Percentiles rank a stretch among this genome's conserved stretches.
Evolutionary conservation across 23 red algal genomes (phyloP).

Genomic region (Rhodosorus marinus): DNA sequence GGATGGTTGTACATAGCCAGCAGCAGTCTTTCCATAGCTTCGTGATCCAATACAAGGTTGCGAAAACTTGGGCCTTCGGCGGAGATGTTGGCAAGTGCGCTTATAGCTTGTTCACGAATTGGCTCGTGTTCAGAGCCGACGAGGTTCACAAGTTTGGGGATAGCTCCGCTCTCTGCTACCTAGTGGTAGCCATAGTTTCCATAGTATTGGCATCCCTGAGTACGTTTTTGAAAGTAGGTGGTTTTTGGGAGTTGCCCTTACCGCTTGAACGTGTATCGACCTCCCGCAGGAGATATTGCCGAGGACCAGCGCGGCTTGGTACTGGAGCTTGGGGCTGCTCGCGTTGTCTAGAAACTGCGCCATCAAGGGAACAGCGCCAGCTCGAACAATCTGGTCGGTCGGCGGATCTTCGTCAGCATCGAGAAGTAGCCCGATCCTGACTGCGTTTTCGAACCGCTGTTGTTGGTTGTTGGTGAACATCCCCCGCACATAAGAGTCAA

Average conservation of each 20-base stretch:
- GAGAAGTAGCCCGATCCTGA: conserved; percentile 77
- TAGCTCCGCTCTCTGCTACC: conserved; percentile 66
- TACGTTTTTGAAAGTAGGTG: too few species aligned
- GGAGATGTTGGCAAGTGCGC: conserved; percentile 94
- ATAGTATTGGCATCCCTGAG: too few species aligned
- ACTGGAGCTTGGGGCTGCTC: conserved; percentile 65
- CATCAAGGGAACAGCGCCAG: conserved; percentile 60
- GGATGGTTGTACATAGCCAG: conserved; percentile 29
- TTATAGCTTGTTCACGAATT: conserved; percentile 82
- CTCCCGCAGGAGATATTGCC: conserved; percentile 91
- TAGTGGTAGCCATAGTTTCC: too few species aligned
- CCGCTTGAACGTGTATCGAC: conserved; percentile 60
- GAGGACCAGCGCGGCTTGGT: conserved; percentile 81
- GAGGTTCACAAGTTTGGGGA: conserved; percentile 72
- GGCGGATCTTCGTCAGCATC: conserved; percentile 71
- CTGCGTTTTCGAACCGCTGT: conserved; percentile 36
- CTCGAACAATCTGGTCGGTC: conserved; percentile 68
- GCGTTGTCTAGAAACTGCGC: conserved; percentile 69
- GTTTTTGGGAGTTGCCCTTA: too few species aligned
- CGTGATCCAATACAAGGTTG: conserved; percentile 62
- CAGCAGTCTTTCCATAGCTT: conserved; percentile 62
- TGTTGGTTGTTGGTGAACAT: conserved; percentile 28
- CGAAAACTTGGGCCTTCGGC: conserved; percentile 72
- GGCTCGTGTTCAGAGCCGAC: conserved; percentile 70
- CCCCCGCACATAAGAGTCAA: conserved; percentile 1